phyloP scores from a whole-genome alignment of 1,284 basidiomycete genomes.

The Apiotrichum sp. region DNA sequence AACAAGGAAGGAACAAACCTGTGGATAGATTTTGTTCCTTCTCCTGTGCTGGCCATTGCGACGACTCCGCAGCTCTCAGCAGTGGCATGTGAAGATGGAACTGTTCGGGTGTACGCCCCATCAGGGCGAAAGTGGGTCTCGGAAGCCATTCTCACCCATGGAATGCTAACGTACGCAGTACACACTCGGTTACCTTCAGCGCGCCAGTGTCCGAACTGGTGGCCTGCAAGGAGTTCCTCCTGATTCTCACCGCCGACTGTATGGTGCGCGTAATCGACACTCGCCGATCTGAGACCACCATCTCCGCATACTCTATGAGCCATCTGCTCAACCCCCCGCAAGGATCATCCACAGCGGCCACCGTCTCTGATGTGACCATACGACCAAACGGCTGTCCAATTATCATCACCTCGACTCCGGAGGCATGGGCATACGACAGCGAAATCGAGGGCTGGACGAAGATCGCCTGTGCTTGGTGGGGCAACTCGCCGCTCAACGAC shows the following conservation, averaged over 20 bases:
- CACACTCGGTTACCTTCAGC: slow-evolving; percentile 69
- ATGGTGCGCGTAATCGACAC: slow-evolving; percentile 70
- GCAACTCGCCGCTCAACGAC: slow-evolving; percentile 26
- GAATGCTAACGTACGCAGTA: slow-evolving; percentile 25
- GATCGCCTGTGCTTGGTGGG: slow-evolving; percentile 72
- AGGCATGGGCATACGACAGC: slow-evolving; percentile 68
- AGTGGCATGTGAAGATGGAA: slow-evolving; percentile 67
- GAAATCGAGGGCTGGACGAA: slow-evolving; percentile 62
- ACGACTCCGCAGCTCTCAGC: slow-evolving; percentile 66
- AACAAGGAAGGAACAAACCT: slow-evolving; percentile 61
- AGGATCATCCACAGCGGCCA: slow-evolving; percentile 42
- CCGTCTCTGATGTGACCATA: slow-evolving; percentile 54
- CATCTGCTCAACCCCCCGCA: slow-evolving; percentile 51
- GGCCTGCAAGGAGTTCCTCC: slow-evolving; percentile 57
- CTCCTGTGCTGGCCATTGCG: slow-evolving; percentile 60
- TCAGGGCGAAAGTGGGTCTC: slow-evolving; percentile 64
- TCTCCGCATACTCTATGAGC: slow-evolving; percentile 59
- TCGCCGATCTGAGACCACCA: slow-evolving; percentile 58
- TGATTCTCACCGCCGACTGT: slow-evolving; percentile 66
- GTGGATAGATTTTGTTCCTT: slow-evolving; percentile 82
- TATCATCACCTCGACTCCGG: slow-evolving; percentile 65
- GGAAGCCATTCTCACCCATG: slow-evolving; percentile 4
- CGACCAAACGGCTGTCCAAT: slow-evolving; percentile 72
- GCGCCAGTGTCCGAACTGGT: slow-evolving; percentile 63
- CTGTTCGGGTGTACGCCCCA: slow-evolving; percentile 68